Percentiles rank a stretch among this genome's conserved stretches.
Evolutionary conservation across 345 rosid species (phyloP).

Genomic region (Eucalyptus pauciflora): DNA sequence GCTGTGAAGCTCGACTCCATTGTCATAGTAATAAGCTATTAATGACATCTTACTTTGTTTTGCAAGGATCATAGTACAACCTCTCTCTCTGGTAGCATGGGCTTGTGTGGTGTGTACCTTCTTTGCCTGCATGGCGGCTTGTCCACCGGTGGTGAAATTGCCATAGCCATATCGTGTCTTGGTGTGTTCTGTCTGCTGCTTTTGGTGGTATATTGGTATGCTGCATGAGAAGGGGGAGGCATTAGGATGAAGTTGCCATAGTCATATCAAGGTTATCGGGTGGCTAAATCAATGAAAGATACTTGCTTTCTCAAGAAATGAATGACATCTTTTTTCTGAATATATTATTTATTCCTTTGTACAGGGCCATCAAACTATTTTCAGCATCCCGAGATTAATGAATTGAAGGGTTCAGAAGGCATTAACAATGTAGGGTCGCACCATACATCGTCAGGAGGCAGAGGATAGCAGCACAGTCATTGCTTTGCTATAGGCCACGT

Average conservation of each 20-base stretch:
- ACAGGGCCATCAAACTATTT: background rate
- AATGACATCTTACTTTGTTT: background rate
- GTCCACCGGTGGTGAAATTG: background rate
- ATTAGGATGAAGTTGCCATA: background rate
- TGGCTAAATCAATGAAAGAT: background rate
- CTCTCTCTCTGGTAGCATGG: background rate
- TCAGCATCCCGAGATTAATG: too few relatives aligned
- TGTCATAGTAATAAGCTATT: background rate
- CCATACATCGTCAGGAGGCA: background rate
- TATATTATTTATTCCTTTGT: too few relatives aligned
- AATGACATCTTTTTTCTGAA: too few relatives aligned
- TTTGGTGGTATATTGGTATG: background rate
- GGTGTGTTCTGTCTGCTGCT: background rate
- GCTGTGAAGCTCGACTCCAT: slow-evolving; percentile 60
- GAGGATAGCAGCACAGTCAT: background rate
- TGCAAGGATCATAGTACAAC: background rate
- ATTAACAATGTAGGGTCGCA: too few relatives aligned
- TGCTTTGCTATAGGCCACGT: background rate
- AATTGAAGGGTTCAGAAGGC: too few relatives aligned
- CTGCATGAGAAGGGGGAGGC: background rate
- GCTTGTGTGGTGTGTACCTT: background rate
- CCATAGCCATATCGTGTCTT: background rate
- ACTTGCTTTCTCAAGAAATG: background rate
- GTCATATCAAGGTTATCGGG: rapidly evolving
- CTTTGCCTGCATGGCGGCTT: background rate